Evolutionary conservation across 352 stramenopile genomes (phyloP).

Genomic region (Aphanomyces invadans): DNA sequence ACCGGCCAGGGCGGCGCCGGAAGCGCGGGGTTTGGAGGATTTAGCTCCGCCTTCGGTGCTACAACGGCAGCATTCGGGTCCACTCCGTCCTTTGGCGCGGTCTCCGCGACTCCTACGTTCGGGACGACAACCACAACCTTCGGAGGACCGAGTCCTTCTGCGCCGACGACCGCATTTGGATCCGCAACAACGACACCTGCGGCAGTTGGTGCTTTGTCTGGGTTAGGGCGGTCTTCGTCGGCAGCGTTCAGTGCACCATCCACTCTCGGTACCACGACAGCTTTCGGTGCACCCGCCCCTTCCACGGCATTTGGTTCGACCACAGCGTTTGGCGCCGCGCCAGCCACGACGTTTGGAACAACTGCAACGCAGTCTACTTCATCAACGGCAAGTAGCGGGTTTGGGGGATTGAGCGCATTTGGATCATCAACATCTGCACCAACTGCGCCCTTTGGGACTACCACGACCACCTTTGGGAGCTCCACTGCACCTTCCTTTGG

Average conservation of each 20-base stretch:
- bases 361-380: not conserved
- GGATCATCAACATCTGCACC: not conserved
- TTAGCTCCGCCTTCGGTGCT: not conserved
- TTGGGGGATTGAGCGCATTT: not conserved
- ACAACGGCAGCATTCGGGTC: not conserved
- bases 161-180: not conserved
- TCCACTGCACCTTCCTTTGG: not conserved
- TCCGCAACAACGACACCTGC: not conserved
- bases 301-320: not conserved
- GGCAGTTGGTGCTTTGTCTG: not conserved
- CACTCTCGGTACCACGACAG: not conserved
- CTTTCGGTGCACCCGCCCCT: not conserved
- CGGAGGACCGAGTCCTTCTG: not conserved
- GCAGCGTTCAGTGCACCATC: not conserved
- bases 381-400: not conserved
- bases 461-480: not conserved
- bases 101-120: not conserved
- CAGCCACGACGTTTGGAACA: not conserved
- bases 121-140: slow-evolving; percentile 5
- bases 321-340: slow-evolving; percentile 5
- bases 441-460: not conserved
- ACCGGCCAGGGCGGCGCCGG: too few relatives aligned
- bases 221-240: not conserved
- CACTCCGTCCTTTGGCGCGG: not conserved
- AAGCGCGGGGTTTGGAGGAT: not conserved